Base-by-base conservation (phyloP, 768 basidiomycete genomes). In the Termitomyces sp. region DNA sequence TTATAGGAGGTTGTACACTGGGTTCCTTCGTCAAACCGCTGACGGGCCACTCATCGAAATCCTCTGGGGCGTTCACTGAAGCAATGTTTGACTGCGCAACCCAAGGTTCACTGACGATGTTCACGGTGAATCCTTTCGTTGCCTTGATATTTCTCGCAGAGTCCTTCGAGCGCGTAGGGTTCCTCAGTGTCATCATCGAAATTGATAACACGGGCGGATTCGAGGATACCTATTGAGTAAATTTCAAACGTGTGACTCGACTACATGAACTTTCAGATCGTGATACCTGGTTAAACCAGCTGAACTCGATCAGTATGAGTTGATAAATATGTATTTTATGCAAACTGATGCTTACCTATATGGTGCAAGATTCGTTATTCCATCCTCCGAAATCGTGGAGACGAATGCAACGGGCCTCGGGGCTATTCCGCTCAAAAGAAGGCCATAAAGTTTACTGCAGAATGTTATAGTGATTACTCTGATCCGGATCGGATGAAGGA, bases 351-450 rank as follows among this genome's bases (percentile, higher is more conserved):
- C 63, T 45, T 55, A 73, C 75, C 77, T 79, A 59, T 84, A 87
- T 1, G 84, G 81, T 1, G 86, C 85, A 39, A 90, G 74, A 66
- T 88, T 90, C 60, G 72, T 69, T 4, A 73, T 63, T 0, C 85
- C 86, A 52, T 79, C 68, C 16, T 70, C 71, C 6, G 80, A 81
- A 39, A 84, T 61, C 8, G 83, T 78, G 7, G 86, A 87, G n/a
- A 89, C 80, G 60, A 90, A 85, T 0, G 83, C 89, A 54, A 90
- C 74, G 10, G 88, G 88, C 42, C 89, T 79, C 2, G 88, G 88
- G 7, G 76, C 73, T 48, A 88, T 74, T 13, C 82, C 85, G 44
- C 77, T 78, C 9, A 77, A 75, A 61, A 86, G 64, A 54, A 85
- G 63, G 13, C 70, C 69, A 62, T 87, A 85, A 8, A 77, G 26